Evolutionary conservation across 352 stramenopile species (phyloP).

Genomic region (Phytophthora ohioensis): DNA sequence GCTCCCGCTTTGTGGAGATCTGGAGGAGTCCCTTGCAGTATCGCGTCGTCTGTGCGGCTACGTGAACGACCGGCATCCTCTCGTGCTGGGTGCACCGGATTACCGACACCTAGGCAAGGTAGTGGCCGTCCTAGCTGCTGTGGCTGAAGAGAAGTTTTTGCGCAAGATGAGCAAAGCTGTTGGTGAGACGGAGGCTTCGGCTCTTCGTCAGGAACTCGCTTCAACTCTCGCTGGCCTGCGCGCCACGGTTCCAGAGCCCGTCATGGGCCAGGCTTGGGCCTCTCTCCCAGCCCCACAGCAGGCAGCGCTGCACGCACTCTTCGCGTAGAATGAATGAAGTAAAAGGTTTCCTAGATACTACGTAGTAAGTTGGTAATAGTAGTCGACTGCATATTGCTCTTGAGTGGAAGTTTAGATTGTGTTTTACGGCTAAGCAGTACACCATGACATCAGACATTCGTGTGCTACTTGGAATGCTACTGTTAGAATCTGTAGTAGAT

Average conservation of each 20-base stretch:
- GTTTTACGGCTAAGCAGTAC: not conserved
- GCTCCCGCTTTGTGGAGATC: conserved; percentile 76
- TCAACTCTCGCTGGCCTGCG: conserved; percentile 59
- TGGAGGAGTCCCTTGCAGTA: conserved; percentile 80
- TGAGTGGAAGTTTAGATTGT: not conserved
- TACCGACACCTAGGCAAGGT: conserved; percentile 61
- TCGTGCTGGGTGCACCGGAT: conserved; percentile 60
- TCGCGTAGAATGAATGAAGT: conserved; percentile 43
- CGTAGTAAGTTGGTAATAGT: conserved; percentile 21
- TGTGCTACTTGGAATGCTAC: too few species aligned
- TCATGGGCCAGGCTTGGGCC: conserved; percentile 72
- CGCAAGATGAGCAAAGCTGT: conserved; percentile 51
- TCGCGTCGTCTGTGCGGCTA: conserved; percentile 72
- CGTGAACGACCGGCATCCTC: conserved; percentile 63
- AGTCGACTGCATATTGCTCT: conserved; percentile 21
- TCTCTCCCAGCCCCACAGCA: conserved; percentile 61
- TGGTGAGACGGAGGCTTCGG: conserved; percentile 51
- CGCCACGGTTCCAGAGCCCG: conserved; percentile 53
- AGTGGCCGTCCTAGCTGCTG: conserved; percentile 68
- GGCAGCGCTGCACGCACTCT: conserved; percentile 70
- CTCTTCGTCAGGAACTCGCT: conserved; percentile 54
- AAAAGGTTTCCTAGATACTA: conserved; percentile 13
- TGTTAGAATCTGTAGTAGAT: too few species aligned
- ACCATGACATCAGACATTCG: too few species aligned
- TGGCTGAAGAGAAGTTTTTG: conserved; percentile 50